Percentiles rank a stretch among this genome's conserved stretches.
These are phyloP conservation scores for Malassezia nana DNA, from an alignment of 1,284 basidiomycete genomes.

Conservation along the genomic window DNA sequence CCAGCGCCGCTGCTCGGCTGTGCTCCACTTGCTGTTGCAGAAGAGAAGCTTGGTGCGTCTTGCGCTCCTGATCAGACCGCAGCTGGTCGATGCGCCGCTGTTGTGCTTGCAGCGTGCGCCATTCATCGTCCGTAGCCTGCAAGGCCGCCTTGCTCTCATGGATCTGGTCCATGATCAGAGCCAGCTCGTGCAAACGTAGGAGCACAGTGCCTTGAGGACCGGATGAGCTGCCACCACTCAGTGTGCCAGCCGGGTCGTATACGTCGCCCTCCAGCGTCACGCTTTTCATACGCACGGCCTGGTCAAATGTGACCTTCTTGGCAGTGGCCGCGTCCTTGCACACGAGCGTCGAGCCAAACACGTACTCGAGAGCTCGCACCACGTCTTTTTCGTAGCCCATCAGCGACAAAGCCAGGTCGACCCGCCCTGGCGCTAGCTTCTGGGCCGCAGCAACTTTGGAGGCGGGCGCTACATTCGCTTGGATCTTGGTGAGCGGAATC, in stretches of 20 bases:
- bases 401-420: conserved; percentile 72
- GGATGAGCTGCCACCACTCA: conserved; percentile 82
- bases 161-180: conserved; percentile 58
- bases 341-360: conserved; percentile 85
- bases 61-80: conserved; percentile 57
- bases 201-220: conserved; percentile 62
- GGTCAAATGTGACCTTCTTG: conserved; percentile 75
- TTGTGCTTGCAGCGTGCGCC: conserved; percentile 49
- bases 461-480: conserved; percentile 58
- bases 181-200: conserved; percentile 72
- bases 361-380: conserved; percentile 77
- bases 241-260: conserved; percentile 88
- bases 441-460: conserved; percentile 70
- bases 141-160: conserved; percentile 56
- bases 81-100: conserved; percentile 63
- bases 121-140: conserved; percentile 47
- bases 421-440: conserved; percentile 66
- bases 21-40: conserved; percentile 75
- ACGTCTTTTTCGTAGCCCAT: conserved; percentile 79
- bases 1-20: conserved; percentile 74
- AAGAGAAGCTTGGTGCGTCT: conserved; percentile 72
- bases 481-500: conserved; percentile 88
- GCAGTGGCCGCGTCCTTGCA: conserved; percentile 83
- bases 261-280: conserved; percentile 92
- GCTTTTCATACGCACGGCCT: conserved; percentile 64